These are phyloP conservation scores for Alternaria burnsii DNA, from an alignment of 2,329 filamentous ascomycete species.

Conservation along the genomic window DNA sequence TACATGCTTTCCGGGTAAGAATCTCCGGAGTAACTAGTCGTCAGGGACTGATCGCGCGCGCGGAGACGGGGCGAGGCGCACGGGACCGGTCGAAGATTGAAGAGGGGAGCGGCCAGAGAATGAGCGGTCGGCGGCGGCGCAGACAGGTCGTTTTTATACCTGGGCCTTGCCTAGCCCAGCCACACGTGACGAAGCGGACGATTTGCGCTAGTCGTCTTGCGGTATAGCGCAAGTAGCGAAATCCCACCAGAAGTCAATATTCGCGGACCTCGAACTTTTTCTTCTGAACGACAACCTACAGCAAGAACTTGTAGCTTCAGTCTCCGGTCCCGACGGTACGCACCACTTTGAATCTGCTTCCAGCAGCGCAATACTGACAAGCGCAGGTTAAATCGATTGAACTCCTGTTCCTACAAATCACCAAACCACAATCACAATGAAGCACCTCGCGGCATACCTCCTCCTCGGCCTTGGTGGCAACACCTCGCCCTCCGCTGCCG, in stretches of 20 bases:
- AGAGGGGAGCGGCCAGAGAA: slow-evolving; percentile 31
- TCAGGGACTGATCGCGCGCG: slow-evolving; percentile 21
- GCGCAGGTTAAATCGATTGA: slow-evolving; percentile 83
- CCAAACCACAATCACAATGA: slow-evolving; percentile 76
- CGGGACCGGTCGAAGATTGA: slow-evolving; percentile 25
- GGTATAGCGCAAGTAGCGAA: slow-evolving; percentile 17
- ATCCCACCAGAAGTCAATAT: slow-evolving; percentile 26
- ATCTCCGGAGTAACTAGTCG: slow-evolving; percentile 22
- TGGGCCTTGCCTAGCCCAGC: slow-evolving; percentile 17
- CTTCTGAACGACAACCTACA: slow-evolving; percentile 38
- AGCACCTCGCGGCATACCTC: slow-evolving; percentile 99
- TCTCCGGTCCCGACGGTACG: slow-evolving; percentile 90
- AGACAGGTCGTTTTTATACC: slow-evolving; percentile 32
- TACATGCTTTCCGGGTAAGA: slow-evolving; percentile 44
- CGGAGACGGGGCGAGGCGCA: slow-evolving; percentile 22
- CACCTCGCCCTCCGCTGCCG: slow-evolving; percentile 81
- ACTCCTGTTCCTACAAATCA: slow-evolving; percentile 74
- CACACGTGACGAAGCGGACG: slow-evolving; percentile 26
- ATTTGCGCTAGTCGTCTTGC: slow-evolving; percentile 8
- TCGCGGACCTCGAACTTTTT: slow-evolving; percentile 43
- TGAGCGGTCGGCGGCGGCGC: slow-evolving; percentile 37
- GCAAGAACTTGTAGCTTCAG: slow-evolving; percentile 94
- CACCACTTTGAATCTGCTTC: background rate
- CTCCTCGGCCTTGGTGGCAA: slow-evolving; percentile 96
- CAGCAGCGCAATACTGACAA: slow-evolving; percentile 30